These are phyloP conservation scores for Spergularia bocconei DNA, from an alignment of 148 eudicot genomes.

Conservation along the genomic window DNA sequence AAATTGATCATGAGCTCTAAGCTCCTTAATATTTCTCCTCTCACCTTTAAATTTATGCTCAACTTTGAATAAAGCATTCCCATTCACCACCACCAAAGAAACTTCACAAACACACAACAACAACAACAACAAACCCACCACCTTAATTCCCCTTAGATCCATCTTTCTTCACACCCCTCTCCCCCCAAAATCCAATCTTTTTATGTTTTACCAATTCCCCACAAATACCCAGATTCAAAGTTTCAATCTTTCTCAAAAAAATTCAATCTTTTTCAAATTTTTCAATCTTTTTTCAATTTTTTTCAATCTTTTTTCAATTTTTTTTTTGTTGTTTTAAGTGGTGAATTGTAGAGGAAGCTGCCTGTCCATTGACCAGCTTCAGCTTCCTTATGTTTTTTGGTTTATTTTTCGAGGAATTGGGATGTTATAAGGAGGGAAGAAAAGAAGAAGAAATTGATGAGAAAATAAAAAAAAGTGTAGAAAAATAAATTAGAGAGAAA, in stretches of 20 bases:
- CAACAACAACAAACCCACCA: conserved; percentile 28
- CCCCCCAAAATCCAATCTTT: background rate
- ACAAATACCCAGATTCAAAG: conserved; percentile 21
- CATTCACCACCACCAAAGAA: conserved; percentile 24
- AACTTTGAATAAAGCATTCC: conserved; percentile 52
- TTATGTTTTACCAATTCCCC: background rate
- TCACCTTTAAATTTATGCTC: conserved; percentile 49
- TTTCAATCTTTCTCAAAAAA: conserved; percentile 3
- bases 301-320: background rate
- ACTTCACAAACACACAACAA: background rate
- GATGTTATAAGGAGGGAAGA: background rate
- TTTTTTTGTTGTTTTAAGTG: background rate
- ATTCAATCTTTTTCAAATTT: too few species aligned
- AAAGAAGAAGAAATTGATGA: background rate
- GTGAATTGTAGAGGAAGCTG: conserved; percentile 16
- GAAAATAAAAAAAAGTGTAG: background rate
- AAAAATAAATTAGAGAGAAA: too few species aligned
- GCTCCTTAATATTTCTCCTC: conserved; percentile 34
- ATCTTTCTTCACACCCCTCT: background rate
- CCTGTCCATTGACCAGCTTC: conserved; percentile 26
- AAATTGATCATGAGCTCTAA: conserved; percentile 49
- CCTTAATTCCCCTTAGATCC: conserved; percentile 26
- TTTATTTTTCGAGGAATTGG: background rate
- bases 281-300: background rate
- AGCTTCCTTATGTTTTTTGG: background rate